Base-by-base conservation (phyloP, 352 stramenopile genomes). In the Globisporangium echinulatum region DNA sequence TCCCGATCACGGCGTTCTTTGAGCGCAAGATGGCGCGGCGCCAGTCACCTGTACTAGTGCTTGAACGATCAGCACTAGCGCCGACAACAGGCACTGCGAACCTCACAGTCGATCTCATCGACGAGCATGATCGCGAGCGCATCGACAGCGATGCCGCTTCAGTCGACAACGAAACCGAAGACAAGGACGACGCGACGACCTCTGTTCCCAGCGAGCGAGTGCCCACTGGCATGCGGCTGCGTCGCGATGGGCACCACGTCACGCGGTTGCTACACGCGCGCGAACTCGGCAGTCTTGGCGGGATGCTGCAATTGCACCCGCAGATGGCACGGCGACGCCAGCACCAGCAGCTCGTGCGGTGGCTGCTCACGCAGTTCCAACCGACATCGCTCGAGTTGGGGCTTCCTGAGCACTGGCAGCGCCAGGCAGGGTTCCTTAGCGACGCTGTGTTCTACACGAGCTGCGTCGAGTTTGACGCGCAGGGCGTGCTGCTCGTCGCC, bases 1-100 rank as follows among this genome's bases (percentile, higher is more conserved):
- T 65, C 62, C 72, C 74, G 49, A 84, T 90, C 72, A 88, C 70
- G 15, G 70, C 75, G 52, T 90, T 90, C 69, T 90, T 90, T 70
- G 63, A 84, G 68, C 72, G 71, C 43, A 90, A 90, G 56, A 59
- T 64, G 49, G 44, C 57, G 15, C 65, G 36, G 8, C 36, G 13
- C 14, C 62, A 66, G 49, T 64, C 63, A 5, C 44, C 69, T 3
- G 42, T 62, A 1, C 5, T 9, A 17, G 56, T 49, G 15, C 44
- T 33, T 33, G 25, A 33, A 3, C 25, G 25, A 33, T 33, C 17
- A 49, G 4, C 47, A 43, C 17, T 52, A 51, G 6, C 36, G 15
- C 40, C 51, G 5, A 13, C 9, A 14, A 36, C 5, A 13, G 19
- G 7, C 19, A 33, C 25, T 33, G 25, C 25, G 25, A 33, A 33